Base-by-base conservation (phyloP, 2,329 filamentous ascomycete genomes). In the Fusarium equiseti region DNA sequence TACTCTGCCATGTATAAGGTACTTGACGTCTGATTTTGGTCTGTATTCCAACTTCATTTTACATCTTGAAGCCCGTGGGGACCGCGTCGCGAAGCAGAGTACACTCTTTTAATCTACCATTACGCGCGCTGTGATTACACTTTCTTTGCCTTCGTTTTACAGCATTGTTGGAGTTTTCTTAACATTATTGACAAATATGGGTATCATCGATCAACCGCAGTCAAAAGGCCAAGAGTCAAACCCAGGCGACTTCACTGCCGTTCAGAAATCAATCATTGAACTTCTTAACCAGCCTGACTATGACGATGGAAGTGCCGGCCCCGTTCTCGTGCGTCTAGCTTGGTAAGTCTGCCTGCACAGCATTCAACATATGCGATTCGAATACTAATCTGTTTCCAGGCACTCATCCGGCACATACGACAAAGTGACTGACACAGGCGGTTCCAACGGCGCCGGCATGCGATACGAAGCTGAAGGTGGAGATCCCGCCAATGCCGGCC, bases 331-430 rank as follows among this genome's bases (percentile, higher is more conserved):
- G 9, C 58, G 58, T 15, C n/a, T 61, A 11, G 58, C 58, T 18
- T 61, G 58, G 58, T 59, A 22, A 35, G 54, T 6, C 27, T 24
- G 1, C 18, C 27, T 24, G 1, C 18, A 35, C 15, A 8, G 6
- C 1, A 20, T 15, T 10, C 1, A n/a, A 26, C 9, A 1, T 4
- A 16, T 5, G 20, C 22, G 8, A 18, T 27, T 10, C 12, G 1
- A 5, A n/a, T 8, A 43, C n/a, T 50, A 13, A 49, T 5, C 13
- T 15, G 16, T 10, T 6, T 7, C n/a, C 4, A 61, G 58, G 58
- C 58, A 61, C n/a, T 61, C 58, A 1, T 61, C 58, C 3, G 58
- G 58, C 27, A 61, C 58, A 27, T 61, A 61, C 35, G 58, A 61
- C 54, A 22, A 40, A 18, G 32, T 8, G 16, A 59, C 58, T 6